phyloP scores from a whole-genome alignment of 306 rosid genomes.

The Gastrolobium villosum region DNA sequence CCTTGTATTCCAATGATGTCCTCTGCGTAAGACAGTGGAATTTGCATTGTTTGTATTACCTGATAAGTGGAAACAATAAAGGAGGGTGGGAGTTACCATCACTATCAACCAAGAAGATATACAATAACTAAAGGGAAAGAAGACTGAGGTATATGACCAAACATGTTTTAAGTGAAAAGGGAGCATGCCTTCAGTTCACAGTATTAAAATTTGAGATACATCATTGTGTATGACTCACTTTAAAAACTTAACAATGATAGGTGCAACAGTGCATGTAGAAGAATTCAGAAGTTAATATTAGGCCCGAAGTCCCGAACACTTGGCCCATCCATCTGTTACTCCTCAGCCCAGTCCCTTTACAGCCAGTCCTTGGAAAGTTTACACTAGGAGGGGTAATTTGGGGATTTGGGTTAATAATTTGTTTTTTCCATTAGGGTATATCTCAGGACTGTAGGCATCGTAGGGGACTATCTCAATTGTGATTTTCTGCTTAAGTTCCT shows the following conservation, averaged over 20 bases:
- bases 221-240: not conserved
- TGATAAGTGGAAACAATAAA: conserved; percentile 48
- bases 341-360: too few species aligned
- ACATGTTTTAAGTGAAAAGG: conserved; percentile 21
- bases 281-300: not conserved
- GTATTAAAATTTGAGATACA: not conserved
- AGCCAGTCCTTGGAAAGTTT: too few species aligned
- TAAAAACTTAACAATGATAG: not conserved
- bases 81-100: conserved; percentile 22
- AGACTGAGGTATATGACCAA: not conserved
- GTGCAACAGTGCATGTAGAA: conserved; percentile 22
- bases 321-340: too few species aligned
- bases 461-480: too few species aligned
- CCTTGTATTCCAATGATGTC: conserved; percentile 97
- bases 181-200: conserved; percentile 2
- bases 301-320: too few species aligned
- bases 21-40: conserved; percentile 95
- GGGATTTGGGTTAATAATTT: too few species aligned
- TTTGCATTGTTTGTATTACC: conserved; percentile 97
- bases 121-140: not conserved
- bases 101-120: conserved; percentile 6
- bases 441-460: too few species aligned
- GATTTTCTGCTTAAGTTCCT: too few species aligned
- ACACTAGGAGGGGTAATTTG: too few species aligned
- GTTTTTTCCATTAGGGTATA: too few species aligned